phyloP scores from a whole-genome alignment of 148 eudicot species.

The Vaccinium corymbosum region DNA sequence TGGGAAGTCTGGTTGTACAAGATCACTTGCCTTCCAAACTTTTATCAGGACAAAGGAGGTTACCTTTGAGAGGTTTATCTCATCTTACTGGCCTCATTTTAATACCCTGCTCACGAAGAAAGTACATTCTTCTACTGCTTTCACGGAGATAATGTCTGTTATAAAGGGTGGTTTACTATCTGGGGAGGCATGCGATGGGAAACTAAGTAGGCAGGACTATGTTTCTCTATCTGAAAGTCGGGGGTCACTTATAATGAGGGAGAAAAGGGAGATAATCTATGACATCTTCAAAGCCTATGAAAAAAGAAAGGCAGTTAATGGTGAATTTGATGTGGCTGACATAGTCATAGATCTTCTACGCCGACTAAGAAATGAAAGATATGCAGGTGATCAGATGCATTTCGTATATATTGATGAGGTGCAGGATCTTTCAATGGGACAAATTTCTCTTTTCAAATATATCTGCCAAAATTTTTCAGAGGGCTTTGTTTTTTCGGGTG shows the following conservation, averaged over 20 bases:
- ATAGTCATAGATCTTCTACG: conserved; percentile 55
- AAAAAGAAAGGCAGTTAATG: conserved; percentile 31
- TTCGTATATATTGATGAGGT: conserved; percentile 63
- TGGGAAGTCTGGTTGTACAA: conserved; percentile 18
- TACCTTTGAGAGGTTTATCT: conserved; percentile 30
- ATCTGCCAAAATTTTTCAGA: conserved; percentile 64
- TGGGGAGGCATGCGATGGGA: conserved; percentile 9
- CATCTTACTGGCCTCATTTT: conserved; percentile 49
- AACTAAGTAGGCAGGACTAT: conserved; percentile 22
- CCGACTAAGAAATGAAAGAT: conserved; percentile 31
- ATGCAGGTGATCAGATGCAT: conserved; percentile 37
- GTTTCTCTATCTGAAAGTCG: conserved; percentile 23
- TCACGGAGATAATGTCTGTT: conserved; percentile 47
- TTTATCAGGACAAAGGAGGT: conserved; percentile 41
- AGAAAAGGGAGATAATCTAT: conserved; percentile 39
- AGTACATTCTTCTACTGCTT: conserved; percentile 43
- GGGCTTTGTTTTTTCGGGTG: conserved; percentile 77
- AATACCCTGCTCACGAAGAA: conserved; percentile 31
- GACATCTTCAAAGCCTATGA: conserved; percentile 42
- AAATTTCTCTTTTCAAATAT: conserved; percentile 46
- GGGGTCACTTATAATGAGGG: conserved; percentile 23
- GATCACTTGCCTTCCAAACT: conserved; percentile 22
- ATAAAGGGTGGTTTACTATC: conserved; percentile 36
- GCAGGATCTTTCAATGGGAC: conserved; percentile 56
- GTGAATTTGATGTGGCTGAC: conserved; percentile 57